Evolutionary conservation across 768 basidiomycete species (phyloP).

Genomic region (Suillus cothurnatus): DNA sequence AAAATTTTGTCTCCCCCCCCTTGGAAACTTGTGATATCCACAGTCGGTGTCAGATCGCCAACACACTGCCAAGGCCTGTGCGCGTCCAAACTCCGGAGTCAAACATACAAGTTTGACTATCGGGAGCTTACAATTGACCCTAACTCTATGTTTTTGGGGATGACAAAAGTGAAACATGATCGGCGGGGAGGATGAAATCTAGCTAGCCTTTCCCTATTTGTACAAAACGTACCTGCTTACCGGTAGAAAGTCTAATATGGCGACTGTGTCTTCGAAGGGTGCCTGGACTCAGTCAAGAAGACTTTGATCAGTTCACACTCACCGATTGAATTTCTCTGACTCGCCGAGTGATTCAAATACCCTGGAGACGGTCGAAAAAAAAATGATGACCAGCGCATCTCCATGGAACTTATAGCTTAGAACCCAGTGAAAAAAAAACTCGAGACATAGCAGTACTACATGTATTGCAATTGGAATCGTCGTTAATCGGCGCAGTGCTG

Average conservation of each 20-base stretch:
- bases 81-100: background rate
- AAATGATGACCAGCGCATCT: background rate
- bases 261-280: constrained; percentile 10
- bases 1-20: constrained; percentile 21
- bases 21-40: constrained; percentile 15
- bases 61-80: background rate
- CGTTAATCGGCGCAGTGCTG: background rate
- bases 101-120: background rate
- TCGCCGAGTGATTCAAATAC: constrained; percentile 8
- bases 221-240: constrained; percentile 36
- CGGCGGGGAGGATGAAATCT: constrained; percentile 35
- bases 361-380: constrained; percentile 11
- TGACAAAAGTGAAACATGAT: constrained; percentile 53
- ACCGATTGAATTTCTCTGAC: background rate
- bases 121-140: background rate
- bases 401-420: constrained; percentile 3
- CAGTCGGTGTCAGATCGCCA: background rate
- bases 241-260: constrained; percentile 42
- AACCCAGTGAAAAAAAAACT: background rate
- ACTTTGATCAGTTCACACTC: background rate
- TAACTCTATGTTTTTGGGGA: constrained; percentile 6
- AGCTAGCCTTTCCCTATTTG: constrained; percentile 36
- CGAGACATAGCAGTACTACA: background rate
- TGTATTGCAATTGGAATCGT: background rate
- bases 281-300: background rate